Percentiles rank a stretch among this genome's conserved stretches.
These are phyloP conservation scores for Lepidium campestre DNA, from an alignment of 441 rosid genomes.

Conservation along the genomic window DNA sequence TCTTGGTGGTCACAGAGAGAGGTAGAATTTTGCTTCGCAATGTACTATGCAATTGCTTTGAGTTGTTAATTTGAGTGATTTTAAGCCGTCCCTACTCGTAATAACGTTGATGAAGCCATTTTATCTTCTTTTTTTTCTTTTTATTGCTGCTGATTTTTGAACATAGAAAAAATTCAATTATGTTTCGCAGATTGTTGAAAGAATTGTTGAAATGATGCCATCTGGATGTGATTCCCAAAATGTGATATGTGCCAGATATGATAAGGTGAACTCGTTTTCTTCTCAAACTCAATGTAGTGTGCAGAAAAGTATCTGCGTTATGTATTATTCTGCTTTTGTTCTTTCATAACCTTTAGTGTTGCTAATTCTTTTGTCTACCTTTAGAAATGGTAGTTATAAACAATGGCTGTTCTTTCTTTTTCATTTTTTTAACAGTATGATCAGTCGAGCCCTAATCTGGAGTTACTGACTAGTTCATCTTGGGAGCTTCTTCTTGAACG, in stretches of 20 bases:
- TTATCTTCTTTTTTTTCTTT: neutral
- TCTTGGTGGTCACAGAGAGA: conserved; percentile 53
- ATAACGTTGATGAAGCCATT: neutral
- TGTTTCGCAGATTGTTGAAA: conserved; percentile 51
- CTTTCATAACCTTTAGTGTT: neutral
- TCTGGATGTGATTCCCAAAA: conserved; percentile 30
- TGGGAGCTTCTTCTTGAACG: conserved; percentile 71
- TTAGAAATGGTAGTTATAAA: neutral
- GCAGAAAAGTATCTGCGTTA: neutral
- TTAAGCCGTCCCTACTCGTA: neutral
- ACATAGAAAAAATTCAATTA: neutral
- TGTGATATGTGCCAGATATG: conserved; percentile 45
- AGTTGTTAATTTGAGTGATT: neutral
- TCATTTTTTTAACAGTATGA: conserved; percentile 34
- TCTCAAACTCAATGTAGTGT: neutral
- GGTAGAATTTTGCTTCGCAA: conserved; percentile 27
- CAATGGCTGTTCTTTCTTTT: neutral
- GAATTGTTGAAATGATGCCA: conserved; percentile 41
- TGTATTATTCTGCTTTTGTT: neutral
- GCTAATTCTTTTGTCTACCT: neutral
- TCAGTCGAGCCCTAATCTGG: conserved; percentile 42
- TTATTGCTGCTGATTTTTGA: neutral
- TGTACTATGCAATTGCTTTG: neutral
- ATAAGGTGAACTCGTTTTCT: conserved; percentile 43
- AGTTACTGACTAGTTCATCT: conserved; percentile 51